Evolutionary conservation across 768 basidiomycete species (phyloP).

Genomic region (Lentinula raphanica): DNA sequence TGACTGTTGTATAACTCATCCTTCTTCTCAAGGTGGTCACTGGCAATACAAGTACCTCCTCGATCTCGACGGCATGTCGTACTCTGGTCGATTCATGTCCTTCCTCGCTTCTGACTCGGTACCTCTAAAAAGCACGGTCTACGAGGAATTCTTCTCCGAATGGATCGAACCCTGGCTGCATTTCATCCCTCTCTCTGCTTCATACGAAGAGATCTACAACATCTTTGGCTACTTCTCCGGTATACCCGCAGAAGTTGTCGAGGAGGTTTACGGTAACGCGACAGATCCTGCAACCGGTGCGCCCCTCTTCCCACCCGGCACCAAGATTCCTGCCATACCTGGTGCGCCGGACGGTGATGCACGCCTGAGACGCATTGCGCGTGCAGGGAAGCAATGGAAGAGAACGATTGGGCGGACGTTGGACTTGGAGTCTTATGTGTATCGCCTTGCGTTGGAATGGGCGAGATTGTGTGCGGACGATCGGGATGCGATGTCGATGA

Average conservation of each 20-base stretch:
- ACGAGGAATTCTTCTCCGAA: conserved; percentile 66
- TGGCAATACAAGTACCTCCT: conserved; percentile 69
- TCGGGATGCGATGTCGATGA: conserved; percentile 59
- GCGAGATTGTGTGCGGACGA: conserved; percentile 82
- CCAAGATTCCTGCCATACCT: conserved; percentile 2
- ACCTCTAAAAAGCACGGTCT: conserved; percentile 66
- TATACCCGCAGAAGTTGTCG: conserved; percentile 48
- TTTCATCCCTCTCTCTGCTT: conserved; percentile 85
- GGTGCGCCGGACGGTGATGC: conserved; percentile 54
- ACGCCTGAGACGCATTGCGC: conserved; percentile 74
- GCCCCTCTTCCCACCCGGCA: background rate
- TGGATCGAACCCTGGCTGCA: conserved; percentile 88
- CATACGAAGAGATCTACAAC: conserved; percentile 91
- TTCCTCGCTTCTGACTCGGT: conserved; percentile 60
- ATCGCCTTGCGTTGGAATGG: conserved; percentile 84
- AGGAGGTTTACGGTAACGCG: background rate
- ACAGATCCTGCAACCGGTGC: background rate
- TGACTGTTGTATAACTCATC: background rate
- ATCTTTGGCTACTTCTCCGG: conserved; percentile 92
- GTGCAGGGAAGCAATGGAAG: conserved; percentile 93
- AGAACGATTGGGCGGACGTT: conserved; percentile 71
- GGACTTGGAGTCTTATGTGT: conserved; percentile 95
- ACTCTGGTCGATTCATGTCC: conserved; percentile 64
- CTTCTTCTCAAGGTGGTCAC: conserved; percentile 30
- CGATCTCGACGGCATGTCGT: conserved; percentile 76